Percentiles rank a stretch among this genome's conserved stretches.
These are phyloP conservation scores for Prunus yedoensis DNA, from an alignment of 331 rosid species.

Conservation along the genomic window DNA sequence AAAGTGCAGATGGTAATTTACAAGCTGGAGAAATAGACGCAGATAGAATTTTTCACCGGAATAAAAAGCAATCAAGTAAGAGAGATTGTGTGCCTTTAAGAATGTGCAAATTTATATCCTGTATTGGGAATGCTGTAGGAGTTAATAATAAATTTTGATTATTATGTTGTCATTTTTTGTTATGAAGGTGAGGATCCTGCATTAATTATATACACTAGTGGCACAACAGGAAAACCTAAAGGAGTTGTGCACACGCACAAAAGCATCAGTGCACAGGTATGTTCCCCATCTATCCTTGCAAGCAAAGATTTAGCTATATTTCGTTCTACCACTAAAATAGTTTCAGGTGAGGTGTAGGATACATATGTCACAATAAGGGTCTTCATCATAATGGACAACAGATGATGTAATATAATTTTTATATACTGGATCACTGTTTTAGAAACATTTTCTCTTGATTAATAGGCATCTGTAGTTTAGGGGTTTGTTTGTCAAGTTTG, in stretches of 20 bases:
- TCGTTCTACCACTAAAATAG: not conserved
- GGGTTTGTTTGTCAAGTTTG: not conserved
- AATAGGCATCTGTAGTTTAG: not conserved
- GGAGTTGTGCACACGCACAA: constrained; percentile 94
- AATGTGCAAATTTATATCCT: constrained; percentile 5
- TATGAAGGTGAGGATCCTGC: constrained; percentile 84
- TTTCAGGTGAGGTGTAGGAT: not conserved
- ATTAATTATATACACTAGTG: constrained; percentile 81
- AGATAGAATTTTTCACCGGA: constrained; percentile 36
- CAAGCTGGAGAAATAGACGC: constrained; percentile 37
- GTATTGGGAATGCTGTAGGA: not conserved
- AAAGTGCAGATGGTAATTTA: constrained; percentile 34
- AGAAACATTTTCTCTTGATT: not conserved
- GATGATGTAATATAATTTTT: not conserved
- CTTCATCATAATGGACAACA: not conserved
- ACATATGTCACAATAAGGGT: not conserved
- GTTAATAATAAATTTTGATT: constrained; percentile 12
- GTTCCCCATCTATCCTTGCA: constrained; percentile 13
- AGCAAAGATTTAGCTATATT: not conserved
- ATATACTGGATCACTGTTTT: not conserved
- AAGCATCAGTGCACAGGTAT: constrained; percentile 82
- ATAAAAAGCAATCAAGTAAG: constrained; percentile 50
- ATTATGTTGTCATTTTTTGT: constrained; percentile 23
- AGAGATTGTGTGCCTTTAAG: constrained; percentile 16
- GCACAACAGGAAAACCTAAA: constrained; percentile 96